phyloP scores from a whole-genome alignment of 768 basidiomycete species.

The Lactifluus subvellereus region DNA sequence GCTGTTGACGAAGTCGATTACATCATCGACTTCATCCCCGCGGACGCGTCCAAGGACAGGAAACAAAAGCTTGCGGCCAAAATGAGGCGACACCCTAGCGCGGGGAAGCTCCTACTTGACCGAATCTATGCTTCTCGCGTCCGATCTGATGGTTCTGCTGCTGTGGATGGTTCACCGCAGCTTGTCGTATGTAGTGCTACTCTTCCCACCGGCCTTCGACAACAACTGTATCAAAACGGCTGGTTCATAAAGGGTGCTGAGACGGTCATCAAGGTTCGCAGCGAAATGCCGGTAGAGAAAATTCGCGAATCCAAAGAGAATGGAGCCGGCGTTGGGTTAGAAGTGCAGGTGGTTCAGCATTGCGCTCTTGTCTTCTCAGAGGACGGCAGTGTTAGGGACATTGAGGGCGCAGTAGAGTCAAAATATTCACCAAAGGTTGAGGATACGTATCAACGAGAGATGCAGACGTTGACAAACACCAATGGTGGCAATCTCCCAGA shows the following conservation, averaged over 20 bases:
- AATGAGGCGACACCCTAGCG: slow-evolving; percentile 48
- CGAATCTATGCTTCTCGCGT: slow-evolving; percentile 40
- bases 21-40: slow-evolving; percentile 51
- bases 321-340: background rate
- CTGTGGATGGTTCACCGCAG: slow-evolving; percentile 42
- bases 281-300: background rate
- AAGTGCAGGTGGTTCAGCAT: slow-evolving; percentile 34
- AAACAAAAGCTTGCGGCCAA: slow-evolving; percentile 38
- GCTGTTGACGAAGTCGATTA: slow-evolving; percentile 77
- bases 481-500: slow-evolving; percentile 7
- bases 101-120: slow-evolving; percentile 55
- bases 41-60: slow-evolving; percentile 37
- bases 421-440: slow-evolving; percentile 28
- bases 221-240: slow-evolving; percentile 49
- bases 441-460: slow-evolving; percentile 21
- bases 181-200: slow-evolving; percentile 69
- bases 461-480: background rate
- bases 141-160: slow-evolving; percentile 24
- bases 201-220: slow-evolving; percentile 47
- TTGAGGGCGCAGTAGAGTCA: slow-evolving; percentile 39
- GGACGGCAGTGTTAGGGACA: slow-evolving; percentile 48
- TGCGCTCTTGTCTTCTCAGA: slow-evolving; percentile 58
- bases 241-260: slow-evolving; percentile 41
- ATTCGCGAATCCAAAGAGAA: background rate
- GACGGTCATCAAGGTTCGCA: slow-evolving; percentile 25